Evolutionary conservation across 2,329 filamentous ascomycete genomes (phyloP).

Genomic region (Reticulascus tulasneorum): DNA sequence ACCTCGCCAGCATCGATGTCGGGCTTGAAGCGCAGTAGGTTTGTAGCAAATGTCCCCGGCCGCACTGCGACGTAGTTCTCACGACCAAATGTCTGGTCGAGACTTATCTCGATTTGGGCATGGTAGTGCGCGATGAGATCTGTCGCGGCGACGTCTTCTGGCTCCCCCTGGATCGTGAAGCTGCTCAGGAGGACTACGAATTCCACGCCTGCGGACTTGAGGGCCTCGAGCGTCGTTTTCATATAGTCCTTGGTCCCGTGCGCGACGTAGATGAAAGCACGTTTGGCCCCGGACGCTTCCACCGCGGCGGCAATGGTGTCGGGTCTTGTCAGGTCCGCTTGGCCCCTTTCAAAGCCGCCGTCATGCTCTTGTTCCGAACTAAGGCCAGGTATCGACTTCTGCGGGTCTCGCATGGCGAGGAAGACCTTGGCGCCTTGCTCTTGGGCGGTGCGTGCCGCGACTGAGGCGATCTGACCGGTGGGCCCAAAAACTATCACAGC

Average conservation of each 20-base stretch:
- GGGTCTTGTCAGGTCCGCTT: conserved; percentile 41
- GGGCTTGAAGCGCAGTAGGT: conserved; percentile 25
- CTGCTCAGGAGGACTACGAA: conserved; percentile 43
- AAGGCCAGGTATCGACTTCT: conserved; percentile 31
- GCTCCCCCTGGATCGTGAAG: conserved; percentile 24
- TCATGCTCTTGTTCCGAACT: conserved; percentile 19
- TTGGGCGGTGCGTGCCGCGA: conserved; percentile 32
- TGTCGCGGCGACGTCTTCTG: conserved; percentile 18
- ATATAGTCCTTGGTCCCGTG: conserved; percentile 31
- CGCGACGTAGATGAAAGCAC: conserved; percentile 44
- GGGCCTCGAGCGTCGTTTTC: conserved; percentile 31
- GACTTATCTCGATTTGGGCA: conserved; percentile 37
- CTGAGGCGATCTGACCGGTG: conserved; percentile 40
- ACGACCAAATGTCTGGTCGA: too few species aligned
- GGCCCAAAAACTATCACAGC: conserved; percentile 46
- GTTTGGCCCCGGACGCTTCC: conserved; percentile 34
- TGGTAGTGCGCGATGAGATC: conserved; percentile 36
- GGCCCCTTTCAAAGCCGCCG: conserved; percentile 29
- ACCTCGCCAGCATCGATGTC: conserved; percentile 26
- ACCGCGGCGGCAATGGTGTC: conserved; percentile 35
- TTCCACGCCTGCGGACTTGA: conserved; percentile 39
- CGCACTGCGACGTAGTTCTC: conserved; percentile 34
- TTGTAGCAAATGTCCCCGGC: conserved; percentile 40
- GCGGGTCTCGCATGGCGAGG: conserved; percentile 43
- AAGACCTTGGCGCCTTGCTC: conserved; percentile 37